Evolutionary conservation across 305 asterid genomes (phyloP).

Genomic region (Fraxinus nigra): DNA sequence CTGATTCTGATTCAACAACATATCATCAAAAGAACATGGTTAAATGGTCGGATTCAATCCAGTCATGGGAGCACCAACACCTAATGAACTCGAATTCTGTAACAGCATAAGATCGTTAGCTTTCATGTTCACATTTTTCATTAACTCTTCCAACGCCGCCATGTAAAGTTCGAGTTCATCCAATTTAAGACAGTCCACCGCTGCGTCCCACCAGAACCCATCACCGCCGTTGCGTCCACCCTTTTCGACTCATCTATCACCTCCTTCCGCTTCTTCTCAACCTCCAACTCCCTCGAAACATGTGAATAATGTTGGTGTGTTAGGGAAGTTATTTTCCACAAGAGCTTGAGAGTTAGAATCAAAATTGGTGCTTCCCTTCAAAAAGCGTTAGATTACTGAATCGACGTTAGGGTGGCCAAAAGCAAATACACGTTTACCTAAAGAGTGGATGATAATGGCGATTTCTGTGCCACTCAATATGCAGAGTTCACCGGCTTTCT

Average conservation of each 20-base stretch:
- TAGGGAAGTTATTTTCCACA: neutral
- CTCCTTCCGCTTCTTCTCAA: conserved; percentile 44
- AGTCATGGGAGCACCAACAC: neutral
- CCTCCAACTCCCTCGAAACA: conserved; percentile 36
- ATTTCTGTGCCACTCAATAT: conserved; percentile 46
- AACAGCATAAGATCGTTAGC: neutral
- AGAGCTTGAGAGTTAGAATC: neutral
- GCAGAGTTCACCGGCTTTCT: conserved; percentile 51
- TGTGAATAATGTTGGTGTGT: conserved; percentile 30
- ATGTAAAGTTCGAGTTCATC: neutral
- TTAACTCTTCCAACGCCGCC: neutral
- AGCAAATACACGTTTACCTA: conserved; percentile 44
- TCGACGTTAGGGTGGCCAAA: conserved; percentile 47
- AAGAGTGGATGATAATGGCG: conserved; percentile 38
- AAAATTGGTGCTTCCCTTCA: conserved; percentile 11
- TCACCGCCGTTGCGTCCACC: neutral
- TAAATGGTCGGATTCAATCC: neutral
- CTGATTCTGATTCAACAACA: neutral
- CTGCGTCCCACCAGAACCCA: neutral
- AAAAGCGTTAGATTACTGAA: conserved; percentile 38
- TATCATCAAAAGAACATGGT: neutral
- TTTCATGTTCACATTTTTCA: neutral
- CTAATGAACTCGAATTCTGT: neutral
- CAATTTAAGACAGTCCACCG: neutral
- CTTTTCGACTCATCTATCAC: conserved; percentile 23